A percentile compares a stretch with the other conserved stretches of the same genome.
Conservation (phyloP, 441 rosid genomes). For the Gossypium trilobum region DNA sequence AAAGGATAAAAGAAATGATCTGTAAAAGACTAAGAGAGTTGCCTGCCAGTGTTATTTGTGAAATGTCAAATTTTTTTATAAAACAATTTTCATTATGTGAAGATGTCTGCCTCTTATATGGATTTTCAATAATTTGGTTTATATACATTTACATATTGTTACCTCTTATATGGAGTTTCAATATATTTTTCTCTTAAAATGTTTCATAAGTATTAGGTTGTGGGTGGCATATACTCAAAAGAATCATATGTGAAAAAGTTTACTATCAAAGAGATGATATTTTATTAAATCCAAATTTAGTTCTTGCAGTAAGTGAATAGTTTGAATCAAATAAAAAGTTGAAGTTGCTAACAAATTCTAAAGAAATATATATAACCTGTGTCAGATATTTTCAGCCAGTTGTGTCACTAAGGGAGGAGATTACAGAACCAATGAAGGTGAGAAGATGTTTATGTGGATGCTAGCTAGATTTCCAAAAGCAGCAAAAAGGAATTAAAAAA, state of each 20-base stretch:
- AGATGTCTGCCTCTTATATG: background rate
- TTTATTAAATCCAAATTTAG: no score
- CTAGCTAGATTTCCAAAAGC: constrained; percentile 8
- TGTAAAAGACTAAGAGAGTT: background rate
- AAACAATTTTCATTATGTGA: background rate
- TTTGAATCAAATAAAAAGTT: no score
- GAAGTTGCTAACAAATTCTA: no score
- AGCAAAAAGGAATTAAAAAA: background rate
- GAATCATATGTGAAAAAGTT: no score
- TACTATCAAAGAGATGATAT: no score
- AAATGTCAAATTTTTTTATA: constrained; percentile 4
- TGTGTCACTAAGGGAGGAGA: background rate
- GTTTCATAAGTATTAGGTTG: no score
- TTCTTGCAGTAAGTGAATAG: background rate
- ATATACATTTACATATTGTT: no score
- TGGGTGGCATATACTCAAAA: no score
- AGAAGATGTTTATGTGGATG: background rate
- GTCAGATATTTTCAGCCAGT: background rate
- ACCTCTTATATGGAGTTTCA: no score
- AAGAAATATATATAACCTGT: no score
- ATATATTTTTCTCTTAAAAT: no score
- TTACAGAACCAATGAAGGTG: background rate
- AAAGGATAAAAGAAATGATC: background rate
- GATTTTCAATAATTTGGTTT: no score
- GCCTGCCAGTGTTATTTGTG: background rate